phyloP scores from a whole-genome alignment of 2,329 filamentous ascomycete species.

The Verticillium nubilum region DNA sequence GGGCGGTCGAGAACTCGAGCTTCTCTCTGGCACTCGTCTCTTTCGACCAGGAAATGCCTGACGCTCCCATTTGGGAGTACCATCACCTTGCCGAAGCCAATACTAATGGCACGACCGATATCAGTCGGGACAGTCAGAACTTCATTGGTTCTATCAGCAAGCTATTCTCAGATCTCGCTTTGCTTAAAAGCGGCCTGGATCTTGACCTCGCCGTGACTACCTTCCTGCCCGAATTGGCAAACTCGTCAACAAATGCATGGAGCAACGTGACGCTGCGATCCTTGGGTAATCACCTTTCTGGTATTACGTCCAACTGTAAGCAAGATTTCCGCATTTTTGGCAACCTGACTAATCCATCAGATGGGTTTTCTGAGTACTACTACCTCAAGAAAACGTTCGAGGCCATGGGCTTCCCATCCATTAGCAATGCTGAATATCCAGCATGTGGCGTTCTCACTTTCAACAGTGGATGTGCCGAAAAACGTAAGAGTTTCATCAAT shows the following conservation, averaged over 20 bases:
- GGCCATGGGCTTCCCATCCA: constrained; percentile 27
- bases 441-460: constrained; percentile 28
- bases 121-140: constrained; percentile 31
- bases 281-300: constrained; percentile 29
- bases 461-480: constrained; percentile 24
- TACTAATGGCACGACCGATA: constrained; percentile 23
- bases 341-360: constrained; percentile 9
- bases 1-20: constrained; percentile 27
- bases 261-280: constrained; percentile 28
- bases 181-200: constrained; percentile 28
- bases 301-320: constrained; percentile 29
- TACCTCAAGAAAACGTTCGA: constrained; percentile 27
- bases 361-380: constrained; percentile 30
- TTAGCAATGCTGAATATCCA: constrained; percentile 27
- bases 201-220: constrained; percentile 25
- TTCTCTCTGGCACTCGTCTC: constrained; percentile 32
- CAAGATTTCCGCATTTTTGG: neutral
- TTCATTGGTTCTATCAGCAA: constrained; percentile 35
- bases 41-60: constrained; percentile 17
- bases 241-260: constrained; percentile 22
- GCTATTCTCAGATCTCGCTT: constrained; percentile 28
- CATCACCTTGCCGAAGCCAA: constrained; percentile 30
- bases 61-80: constrained; percentile 32
- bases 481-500: constrained; percentile 18
- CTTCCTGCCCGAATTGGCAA: constrained; percentile 25